Evolutionary conservation across 768 basidiomycete genomes (phyloP).

Genomic region (Filobasidium wieringae): DNA sequence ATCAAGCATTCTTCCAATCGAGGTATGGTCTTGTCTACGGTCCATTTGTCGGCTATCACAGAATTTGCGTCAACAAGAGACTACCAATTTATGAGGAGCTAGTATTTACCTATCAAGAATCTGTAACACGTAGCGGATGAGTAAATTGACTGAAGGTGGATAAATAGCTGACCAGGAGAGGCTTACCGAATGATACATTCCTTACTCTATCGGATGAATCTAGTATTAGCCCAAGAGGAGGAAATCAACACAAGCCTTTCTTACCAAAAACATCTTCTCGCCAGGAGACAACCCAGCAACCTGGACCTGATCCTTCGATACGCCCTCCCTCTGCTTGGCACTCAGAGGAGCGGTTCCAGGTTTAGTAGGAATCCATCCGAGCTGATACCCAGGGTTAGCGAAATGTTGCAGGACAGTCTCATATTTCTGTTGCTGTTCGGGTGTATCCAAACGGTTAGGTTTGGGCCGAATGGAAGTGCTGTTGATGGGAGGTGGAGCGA

Average conservation of each 20-base stretch:
- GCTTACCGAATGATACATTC: conserved; percentile 6
- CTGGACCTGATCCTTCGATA: not conserved
- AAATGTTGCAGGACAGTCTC: not conserved
- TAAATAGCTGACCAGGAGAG: not conserved
- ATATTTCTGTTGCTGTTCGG: not conserved
- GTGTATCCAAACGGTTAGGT: conserved; percentile 3
- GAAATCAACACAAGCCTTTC: not conserved
- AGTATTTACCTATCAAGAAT: not conserved
- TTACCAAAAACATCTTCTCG: conserved; percentile 8
- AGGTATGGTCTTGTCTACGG: conserved; percentile 20
- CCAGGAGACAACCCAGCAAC: not conserved
- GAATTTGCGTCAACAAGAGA: not conserved
- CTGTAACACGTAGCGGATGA: not conserved
- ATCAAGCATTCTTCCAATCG: conserved; percentile 25
- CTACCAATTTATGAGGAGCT: not conserved
- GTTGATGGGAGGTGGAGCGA: not conserved
- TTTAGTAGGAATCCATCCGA: not conserved
- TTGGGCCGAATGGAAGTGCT: not conserved
- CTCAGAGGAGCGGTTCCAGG: not conserved
- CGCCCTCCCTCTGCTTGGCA: not conserved
- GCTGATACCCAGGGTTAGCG: not conserved
- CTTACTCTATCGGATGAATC: not conserved
- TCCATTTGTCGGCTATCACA: conserved; percentile 25
- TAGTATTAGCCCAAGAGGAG: not conserved
- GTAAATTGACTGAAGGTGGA: not conserved